Conservation (phyloP, 495 filamentous ascomycete genomes). For the Aspergillus taichungensis region DNA sequence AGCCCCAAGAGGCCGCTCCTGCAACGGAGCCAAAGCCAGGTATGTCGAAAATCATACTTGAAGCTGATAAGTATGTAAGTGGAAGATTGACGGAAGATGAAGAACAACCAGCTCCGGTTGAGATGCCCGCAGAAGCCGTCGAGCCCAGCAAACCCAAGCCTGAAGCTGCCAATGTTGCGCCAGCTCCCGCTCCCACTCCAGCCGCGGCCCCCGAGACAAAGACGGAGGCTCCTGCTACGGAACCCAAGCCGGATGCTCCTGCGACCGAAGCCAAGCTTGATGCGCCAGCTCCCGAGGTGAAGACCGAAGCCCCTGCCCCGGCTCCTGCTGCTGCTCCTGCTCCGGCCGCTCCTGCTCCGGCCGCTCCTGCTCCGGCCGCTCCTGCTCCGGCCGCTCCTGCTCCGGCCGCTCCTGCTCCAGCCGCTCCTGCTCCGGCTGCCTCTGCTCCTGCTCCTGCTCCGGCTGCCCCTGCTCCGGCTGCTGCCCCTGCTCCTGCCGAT, state of each 20-base stretch:
- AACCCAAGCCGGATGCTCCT: background rate
- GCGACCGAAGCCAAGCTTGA: background rate
- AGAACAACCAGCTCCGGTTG: conserved; percentile 4
- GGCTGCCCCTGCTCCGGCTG: no score
- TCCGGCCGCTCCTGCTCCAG: no score
- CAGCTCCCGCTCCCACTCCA: background rate
- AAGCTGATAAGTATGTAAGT: background rate
- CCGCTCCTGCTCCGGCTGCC: no score
- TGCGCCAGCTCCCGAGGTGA: background rate
- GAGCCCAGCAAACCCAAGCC: conserved; percentile 2
- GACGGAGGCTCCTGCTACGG: background rate
- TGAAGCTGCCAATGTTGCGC: background rate
- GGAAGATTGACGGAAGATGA: background rate
- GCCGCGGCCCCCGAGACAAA: conserved; percentile 4
- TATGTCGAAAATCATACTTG: conserved; percentile 3
- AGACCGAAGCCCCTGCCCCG: background rate
- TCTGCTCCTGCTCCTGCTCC: no score
- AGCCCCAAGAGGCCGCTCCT: conserved; percentile 9
- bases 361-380: no score
- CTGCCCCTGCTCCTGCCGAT: background rate
- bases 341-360: background rate
- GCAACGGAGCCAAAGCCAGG: conserved; percentile 6
- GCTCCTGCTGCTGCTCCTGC: background rate
- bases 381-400: no score
- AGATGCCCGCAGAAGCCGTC: conserved; percentile 10